Conservation (phyloP, 2,329 filamentous ascomycete genomes). For the Stachybotrys chartarum region DNA sequence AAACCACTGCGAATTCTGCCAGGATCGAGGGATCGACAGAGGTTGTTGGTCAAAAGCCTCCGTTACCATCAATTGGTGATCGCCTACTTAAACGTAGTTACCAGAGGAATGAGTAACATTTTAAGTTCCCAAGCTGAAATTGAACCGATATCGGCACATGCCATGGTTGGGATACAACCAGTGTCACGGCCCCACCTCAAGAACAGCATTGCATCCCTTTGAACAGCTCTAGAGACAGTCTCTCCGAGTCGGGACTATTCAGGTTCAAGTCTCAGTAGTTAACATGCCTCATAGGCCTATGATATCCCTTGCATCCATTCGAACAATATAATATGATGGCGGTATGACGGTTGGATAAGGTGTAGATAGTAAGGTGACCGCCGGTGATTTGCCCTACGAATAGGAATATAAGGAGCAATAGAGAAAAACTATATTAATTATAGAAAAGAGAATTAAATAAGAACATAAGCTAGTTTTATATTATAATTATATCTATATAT, state of each 20-base stretch:
- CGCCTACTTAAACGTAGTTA: neutral
- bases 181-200: neutral
- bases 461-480: neutral
- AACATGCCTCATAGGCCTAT: neutral
- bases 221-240: neutral
- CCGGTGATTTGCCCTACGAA: no score
- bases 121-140: neutral
- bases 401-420: no score
- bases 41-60: neutral
- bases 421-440: neutral
- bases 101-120: neutral
- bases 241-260: neutral
- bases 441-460: neutral
- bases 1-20: neutral
- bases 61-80: neutral
- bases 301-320: neutral
- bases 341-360: neutral
- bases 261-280: neutral
- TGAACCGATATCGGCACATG: neutral
- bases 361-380: neutral
- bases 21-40: neutral
- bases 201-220: neutral
- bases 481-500: neutral
- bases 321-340: neutral
- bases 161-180: neutral